Evolutionary conservation across 192 early-diverging fungal genomes (phyloP).

Genomic region (Backusella morwellensis): DNA sequence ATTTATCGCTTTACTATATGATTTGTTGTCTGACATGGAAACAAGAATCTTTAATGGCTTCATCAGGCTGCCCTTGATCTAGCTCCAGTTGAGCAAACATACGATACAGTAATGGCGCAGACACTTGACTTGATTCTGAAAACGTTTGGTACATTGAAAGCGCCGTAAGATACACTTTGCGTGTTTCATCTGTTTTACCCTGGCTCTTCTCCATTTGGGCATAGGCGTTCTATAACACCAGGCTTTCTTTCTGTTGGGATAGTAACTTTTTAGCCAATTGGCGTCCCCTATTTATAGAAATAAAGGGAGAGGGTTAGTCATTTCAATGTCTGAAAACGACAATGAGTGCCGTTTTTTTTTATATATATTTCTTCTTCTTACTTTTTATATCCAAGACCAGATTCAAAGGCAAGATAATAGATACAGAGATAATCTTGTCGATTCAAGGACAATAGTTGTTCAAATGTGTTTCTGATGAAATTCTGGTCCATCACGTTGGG

Average conservation of each 20-base stretch:
- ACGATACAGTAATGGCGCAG: constrained; percentile 42
- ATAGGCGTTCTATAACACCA: constrained; percentile 55
- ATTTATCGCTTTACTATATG: constrained; percentile 3
- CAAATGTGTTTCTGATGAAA: constrained; percentile 44
- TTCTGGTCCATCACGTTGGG: constrained; percentile 17
- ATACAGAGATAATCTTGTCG: constrained; percentile 34
- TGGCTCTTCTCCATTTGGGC: constrained; percentile 48
- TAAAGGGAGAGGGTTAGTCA: not conserved
- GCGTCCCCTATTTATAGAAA: constrained; percentile 34
- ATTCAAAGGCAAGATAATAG: constrained; percentile 45
- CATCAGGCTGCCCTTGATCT: constrained; percentile 39
- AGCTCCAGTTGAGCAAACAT: constrained; percentile 54
- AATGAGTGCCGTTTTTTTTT: not conserved
- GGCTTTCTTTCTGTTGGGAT: constrained; percentile 40
- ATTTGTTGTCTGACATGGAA: constrained; percentile 31
- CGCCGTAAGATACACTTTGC: constrained; percentile 47
- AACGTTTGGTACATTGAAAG: constrained; percentile 40
- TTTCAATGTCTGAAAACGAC: not conserved
- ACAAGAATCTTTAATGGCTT: constrained; percentile 44
- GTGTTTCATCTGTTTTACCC: constrained; percentile 43
- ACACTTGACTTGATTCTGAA: constrained; percentile 23
- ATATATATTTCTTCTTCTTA: constrained; percentile 1
- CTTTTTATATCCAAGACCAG: constrained; percentile 32
- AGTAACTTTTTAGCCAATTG: constrained; percentile 47
- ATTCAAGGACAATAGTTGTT: constrained; percentile 39